Evolutionary conservation across 345 rosid genomes (phyloP).

Genomic region (Alliaria petiolata): DNA sequence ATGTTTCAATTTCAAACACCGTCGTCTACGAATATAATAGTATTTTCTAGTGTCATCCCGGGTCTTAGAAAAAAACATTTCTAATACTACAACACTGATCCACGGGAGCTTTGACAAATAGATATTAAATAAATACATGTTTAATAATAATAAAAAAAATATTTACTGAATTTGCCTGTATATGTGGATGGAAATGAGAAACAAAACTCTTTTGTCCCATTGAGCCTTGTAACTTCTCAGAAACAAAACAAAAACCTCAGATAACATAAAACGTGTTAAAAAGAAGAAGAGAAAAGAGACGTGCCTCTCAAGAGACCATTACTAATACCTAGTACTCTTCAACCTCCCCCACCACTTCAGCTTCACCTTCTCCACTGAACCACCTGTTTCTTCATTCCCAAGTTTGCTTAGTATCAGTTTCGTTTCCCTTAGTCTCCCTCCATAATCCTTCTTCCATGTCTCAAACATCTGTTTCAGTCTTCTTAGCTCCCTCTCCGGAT

Average conservation of each 20-base stretch:
- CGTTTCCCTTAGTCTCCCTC: slow-evolving; percentile 59
- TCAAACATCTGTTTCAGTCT: slow-evolving; percentile 66
- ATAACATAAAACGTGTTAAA: slow-evolving; percentile 1
- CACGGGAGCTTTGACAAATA: too few species aligned
- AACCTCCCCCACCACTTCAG: slow-evolving; percentile 34
- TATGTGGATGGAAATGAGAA: slow-evolving; percentile 18
- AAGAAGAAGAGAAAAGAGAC: neutral
- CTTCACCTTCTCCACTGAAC: slow-evolving; percentile 27
- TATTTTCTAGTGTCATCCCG: too few species aligned
- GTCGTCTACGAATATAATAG: too few species aligned
- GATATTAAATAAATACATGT: neutral
- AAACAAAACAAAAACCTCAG: slow-evolving; percentile 7
- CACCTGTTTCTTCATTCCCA: slow-evolving; percentile 24
- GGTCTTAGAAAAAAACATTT: too few species aligned
- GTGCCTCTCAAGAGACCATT: slow-evolving; percentile 9
- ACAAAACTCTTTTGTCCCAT: slow-evolving; percentile 1
- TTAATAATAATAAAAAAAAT: neutral
- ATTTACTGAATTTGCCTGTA: slow-evolving; percentile 22
- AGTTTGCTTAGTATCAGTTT: slow-evolving; percentile 34
- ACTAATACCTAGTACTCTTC: slow-evolving; percentile 20
- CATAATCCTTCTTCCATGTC: slow-evolving; percentile 84
- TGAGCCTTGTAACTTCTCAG: slow-evolving; percentile 13
- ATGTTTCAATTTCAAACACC: too few species aligned
- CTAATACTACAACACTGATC: too few species aligned
- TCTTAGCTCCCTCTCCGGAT: slow-evolving; percentile 57